Evolutionary conservation across 768 basidiomycete species (phyloP).

Genomic region (Ramaria sp.): DNA sequence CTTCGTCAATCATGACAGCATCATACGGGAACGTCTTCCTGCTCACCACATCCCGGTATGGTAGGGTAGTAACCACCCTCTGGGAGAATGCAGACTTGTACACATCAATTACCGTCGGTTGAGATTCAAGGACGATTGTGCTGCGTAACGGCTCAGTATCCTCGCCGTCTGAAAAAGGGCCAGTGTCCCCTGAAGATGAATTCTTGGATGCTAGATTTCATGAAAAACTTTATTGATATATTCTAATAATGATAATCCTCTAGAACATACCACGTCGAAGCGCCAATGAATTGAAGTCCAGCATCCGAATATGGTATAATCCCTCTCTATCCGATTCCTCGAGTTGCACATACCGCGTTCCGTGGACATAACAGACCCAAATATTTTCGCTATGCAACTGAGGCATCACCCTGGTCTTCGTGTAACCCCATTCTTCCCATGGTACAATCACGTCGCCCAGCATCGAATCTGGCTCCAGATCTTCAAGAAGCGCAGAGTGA

Average conservation of each 20-base stretch:
- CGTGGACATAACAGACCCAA: conserved; percentile 55
- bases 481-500: conserved; percentile 24
- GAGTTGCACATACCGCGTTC: conserved; percentile 29
- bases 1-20: conserved; percentile 45
- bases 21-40: conserved; percentile 11
- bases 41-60: too few relatives aligned
- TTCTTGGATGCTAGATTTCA: not conserved
- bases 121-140: too few relatives aligned
- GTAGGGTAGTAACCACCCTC: too few relatives aligned
- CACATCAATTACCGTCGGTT: too few relatives aligned
- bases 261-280: not conserved
- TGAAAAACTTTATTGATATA: not conserved
- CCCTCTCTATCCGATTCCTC: conserved; percentile 11
- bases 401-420: conserved; percentile 31
- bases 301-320: conserved; percentile 39
- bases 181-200: too few relatives aligned
- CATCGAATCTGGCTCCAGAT: conserved; percentile 12
- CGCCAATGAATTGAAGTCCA: conserved; percentile 5
- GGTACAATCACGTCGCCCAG: conserved; percentile 16
- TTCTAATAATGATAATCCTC: not conserved
- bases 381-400: conserved; percentile 21
- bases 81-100: too few relatives aligned
- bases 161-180: too few relatives aligned
- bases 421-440: conserved; percentile 46
- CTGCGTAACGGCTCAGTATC: too few relatives aligned